A percentile compares a stretch with the other conserved stretches of the same genome.
phyloP scores from a whole-genome alignment of 1,284 basidiomycete genomes.

The Wallemia ichthyophaga region DNA sequence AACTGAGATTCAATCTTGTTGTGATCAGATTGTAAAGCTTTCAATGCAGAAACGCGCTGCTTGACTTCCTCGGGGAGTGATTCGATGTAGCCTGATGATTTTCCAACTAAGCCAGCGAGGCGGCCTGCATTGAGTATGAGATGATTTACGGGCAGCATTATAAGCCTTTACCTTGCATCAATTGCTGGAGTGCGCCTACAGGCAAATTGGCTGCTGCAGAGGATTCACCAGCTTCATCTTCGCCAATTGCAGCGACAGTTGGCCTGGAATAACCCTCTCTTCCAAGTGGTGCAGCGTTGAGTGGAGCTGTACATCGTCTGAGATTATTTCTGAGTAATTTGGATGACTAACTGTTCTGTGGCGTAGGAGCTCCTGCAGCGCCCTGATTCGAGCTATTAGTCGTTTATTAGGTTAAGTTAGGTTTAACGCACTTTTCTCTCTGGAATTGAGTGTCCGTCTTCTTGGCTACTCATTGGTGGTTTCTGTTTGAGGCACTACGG shows the following conservation, averaged over 20 bases:
- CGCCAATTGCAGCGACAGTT: slow-evolving; percentile 1
- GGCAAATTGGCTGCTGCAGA: not conserved
- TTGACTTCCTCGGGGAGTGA: slow-evolving; percentile 52
- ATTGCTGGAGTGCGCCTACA: not conserved
- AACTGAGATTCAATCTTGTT: slow-evolving; percentile 78
- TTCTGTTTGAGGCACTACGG: not conserved
- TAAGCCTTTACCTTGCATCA: not conserved
- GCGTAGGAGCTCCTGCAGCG: not conserved
- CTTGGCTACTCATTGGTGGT: not conserved
- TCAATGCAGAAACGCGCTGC: slow-evolving; percentile 63
- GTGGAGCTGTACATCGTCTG: not conserved
- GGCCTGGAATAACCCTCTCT: not conserved
- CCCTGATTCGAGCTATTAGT: not conserved
- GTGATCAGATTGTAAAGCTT: slow-evolving; percentile 80
- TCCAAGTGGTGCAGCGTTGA: not conserved
- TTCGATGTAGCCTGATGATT: slow-evolving; percentile 63
- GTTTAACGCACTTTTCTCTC: not conserved
- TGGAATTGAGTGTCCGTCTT: not conserved
- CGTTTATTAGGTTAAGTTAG: too few species aligned
- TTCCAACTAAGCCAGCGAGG: slow-evolving; percentile 38
- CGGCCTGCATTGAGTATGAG: not conserved
- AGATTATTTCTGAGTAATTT: not conserved
- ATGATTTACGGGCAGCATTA: not conserved
- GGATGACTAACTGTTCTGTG: not conserved
- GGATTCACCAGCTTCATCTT: not conserved